Evolutionary conservation across 768 basidiomycete genomes (phyloP).

Genomic region (Lentinula raphanica): DNA sequence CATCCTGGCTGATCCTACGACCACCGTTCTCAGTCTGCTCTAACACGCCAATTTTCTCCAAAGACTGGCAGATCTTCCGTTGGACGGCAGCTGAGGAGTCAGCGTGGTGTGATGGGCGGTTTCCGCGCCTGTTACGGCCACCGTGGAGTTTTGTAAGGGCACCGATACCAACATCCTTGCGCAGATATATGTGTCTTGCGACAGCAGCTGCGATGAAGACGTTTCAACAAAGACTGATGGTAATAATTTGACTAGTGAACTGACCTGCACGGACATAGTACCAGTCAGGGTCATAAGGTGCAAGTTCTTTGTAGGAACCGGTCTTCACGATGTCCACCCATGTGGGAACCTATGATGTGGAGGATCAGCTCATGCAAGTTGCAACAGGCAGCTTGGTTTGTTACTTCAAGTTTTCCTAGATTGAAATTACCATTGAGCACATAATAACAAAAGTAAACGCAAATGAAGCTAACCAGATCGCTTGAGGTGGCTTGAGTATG

Average conservation of each 20-base stretch:
- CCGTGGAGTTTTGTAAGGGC: conserved; percentile 95
- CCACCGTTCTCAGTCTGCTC: conserved; percentile 93
- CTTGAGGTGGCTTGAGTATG: conserved; percentile 95
- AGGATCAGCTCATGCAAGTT: not conserved
- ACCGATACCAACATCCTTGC: conserved; percentile 93
- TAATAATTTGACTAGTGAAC: conserved; percentile 22
- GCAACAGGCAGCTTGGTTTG: not conserved
- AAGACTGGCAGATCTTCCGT: conserved; percentile 91
- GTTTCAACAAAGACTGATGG: not conserved
- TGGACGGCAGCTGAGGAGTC: conserved; percentile 84
- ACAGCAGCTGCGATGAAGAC: conserved; percentile 70
- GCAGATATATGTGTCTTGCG: conserved; percentile 99
- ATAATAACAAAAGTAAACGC: not conserved
- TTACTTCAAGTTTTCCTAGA: conserved; percentile 3
- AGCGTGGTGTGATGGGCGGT: conserved; percentile 93
- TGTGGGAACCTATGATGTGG: conserved; percentile 66
- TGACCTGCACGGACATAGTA: conserved; percentile 97
- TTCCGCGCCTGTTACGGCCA: conserved; percentile 90
- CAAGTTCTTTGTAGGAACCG: conserved; percentile 94
- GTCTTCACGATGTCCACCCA: conserved; percentile 99
- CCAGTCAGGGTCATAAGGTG: conserved; percentile 99
- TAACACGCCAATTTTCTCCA: conserved; percentile 98
- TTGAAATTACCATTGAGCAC: not conserved
- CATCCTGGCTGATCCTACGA: conserved; percentile 93
- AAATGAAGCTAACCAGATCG: conserved; percentile 90